Evolutionary conservation across 495 filamentous ascomycete genomes (phyloP).

Genomic region (Aspergillus cristatus): DNA sequence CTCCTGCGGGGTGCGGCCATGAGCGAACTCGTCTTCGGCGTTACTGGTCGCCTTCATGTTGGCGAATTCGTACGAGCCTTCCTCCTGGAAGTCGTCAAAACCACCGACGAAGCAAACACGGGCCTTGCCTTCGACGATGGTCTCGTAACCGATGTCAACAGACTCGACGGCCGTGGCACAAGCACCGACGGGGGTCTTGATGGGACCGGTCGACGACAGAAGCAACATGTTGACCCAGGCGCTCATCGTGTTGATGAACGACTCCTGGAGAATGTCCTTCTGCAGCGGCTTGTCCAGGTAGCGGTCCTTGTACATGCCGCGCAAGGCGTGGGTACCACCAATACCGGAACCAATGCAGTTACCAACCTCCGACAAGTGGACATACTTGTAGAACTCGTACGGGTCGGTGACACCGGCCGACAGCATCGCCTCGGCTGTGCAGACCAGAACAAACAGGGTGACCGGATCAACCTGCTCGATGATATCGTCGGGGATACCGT

Average conservation of each 20-base stretch:
- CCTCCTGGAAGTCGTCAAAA: constrained; percentile 98
- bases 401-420: constrained; percentile 97
- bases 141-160: constrained; percentile 94
- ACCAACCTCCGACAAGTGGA: constrained; percentile 94
- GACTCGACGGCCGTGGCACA: constrained; percentile 97
- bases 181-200: constrained; percentile 97
- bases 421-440: constrained; percentile 82
- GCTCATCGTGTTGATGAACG: constrained; percentile 99
- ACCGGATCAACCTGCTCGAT: constrained; percentile 95
- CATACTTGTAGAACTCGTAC: constrained; percentile 99
- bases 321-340: constrained; percentile 82
- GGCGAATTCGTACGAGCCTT: constrained; percentile 98
- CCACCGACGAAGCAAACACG: constrained; percentile 95
- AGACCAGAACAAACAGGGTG: constrained; percentile 88
- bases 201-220: constrained; percentile 91
- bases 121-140: constrained; percentile 95
- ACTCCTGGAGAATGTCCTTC: constrained; percentile 98
- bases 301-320: constrained; percentile 97
- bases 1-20: constrained; percentile 89
- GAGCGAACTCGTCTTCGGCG: constrained; percentile 87
- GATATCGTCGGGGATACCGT: constrained; percentile 95
- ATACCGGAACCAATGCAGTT: constrained; percentile 98
- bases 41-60: constrained; percentile 99
- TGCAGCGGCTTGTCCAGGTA: constrained; percentile 96
- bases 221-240: constrained; percentile 99